Evolutionary conservation across 805 yeast genomes (phyloP).

Genomic region (Isabelozyma rhagii): DNA sequence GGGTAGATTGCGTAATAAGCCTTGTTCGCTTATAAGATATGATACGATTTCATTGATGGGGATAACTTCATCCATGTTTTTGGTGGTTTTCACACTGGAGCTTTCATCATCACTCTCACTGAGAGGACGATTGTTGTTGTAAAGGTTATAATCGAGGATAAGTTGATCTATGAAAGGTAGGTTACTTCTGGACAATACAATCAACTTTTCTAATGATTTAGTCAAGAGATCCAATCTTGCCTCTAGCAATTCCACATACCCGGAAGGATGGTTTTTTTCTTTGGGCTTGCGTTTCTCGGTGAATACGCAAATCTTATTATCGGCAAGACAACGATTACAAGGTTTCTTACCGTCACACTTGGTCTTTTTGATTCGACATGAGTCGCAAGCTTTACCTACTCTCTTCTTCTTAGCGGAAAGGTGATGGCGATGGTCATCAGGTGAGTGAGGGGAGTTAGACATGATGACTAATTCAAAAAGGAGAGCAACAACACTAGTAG

Average conservation of each 20-base stretch:
- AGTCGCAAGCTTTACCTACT: constrained; percentile 64
- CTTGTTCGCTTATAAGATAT: constrained; percentile 38
- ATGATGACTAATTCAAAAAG: neutral
- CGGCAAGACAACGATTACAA: constrained; percentile 52
- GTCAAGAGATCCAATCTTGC: constrained; percentile 53
- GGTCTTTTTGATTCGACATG: constrained; percentile 60
- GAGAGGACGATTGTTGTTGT: neutral
- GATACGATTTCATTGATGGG: constrained; percentile 50
- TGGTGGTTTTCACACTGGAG: neutral
- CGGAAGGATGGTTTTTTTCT: constrained; percentile 56
- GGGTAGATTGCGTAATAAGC: constrained; percentile 35
- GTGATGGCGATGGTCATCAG: constrained; percentile 8
- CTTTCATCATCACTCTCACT: neutral
- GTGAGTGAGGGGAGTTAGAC: neutral
- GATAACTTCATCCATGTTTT: constrained; percentile 10
- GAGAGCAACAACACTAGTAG: neutral
- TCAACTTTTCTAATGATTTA: constrained; percentile 44
- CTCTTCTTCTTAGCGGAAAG: constrained; percentile 43
- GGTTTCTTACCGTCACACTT: constrained; percentile 65
- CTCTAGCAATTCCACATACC: constrained; percentile 63
- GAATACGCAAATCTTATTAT: constrained; percentile 58
- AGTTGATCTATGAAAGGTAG: constrained; percentile 22
- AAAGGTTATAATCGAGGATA: constrained; percentile 5
- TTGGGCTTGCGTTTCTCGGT: constrained; percentile 52
- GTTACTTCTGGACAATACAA: constrained; percentile 26